A percentile compares a stretch with the other conserved stretches of the same genome.
phyloP scores from a whole-genome alignment of 2,329 filamentous ascomycete genomes.

The Paracorniculantispora psalliotae region DNA sequence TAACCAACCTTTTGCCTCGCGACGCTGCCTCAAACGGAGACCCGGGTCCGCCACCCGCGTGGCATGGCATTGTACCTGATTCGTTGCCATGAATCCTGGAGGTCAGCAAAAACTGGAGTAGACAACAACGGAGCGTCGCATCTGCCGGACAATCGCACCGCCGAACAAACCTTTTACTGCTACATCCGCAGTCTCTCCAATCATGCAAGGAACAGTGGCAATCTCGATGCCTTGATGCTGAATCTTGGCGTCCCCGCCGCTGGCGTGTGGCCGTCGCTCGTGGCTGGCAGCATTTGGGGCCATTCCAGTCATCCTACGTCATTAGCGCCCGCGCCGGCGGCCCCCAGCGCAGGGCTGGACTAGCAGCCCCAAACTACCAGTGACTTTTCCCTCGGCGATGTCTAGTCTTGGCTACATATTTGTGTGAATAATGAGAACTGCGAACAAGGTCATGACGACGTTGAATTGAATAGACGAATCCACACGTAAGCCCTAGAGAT shows the following conservation, averaged over 20 bases:
- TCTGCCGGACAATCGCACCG: not conserved
- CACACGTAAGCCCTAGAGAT: slow-evolving; percentile 12
- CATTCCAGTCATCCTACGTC: slow-evolving; percentile 10
- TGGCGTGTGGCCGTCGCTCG: not conserved
- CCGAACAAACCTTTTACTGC: not conserved
- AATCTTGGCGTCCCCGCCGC: slow-evolving; percentile 4
- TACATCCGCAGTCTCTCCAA: not conserved
- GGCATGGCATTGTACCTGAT: too few species aligned
- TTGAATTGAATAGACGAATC: not conserved
- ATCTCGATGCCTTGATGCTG: not conserved
- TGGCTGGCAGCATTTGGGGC: not conserved
- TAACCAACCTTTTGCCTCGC: too few species aligned
- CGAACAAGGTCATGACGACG: not conserved
- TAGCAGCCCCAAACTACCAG: slow-evolving; percentile 26
- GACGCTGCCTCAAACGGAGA: too few species aligned
- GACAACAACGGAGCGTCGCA: not conserved
- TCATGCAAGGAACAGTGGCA: not conserved
- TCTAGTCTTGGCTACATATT: not conserved
- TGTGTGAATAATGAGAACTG: not conserved
- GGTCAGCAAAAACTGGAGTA: slow-evolving; percentile 3
- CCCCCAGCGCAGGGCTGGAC: not conserved
- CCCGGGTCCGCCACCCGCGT: too few species aligned
- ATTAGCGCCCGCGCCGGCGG: not conserved
- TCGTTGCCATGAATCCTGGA: not conserved
- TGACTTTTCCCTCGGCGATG: not conserved